Evolutionary conservation across 2,329 filamentous ascomycete species (phyloP).

Genomic region (Fusarium albosuccineum): DNA sequence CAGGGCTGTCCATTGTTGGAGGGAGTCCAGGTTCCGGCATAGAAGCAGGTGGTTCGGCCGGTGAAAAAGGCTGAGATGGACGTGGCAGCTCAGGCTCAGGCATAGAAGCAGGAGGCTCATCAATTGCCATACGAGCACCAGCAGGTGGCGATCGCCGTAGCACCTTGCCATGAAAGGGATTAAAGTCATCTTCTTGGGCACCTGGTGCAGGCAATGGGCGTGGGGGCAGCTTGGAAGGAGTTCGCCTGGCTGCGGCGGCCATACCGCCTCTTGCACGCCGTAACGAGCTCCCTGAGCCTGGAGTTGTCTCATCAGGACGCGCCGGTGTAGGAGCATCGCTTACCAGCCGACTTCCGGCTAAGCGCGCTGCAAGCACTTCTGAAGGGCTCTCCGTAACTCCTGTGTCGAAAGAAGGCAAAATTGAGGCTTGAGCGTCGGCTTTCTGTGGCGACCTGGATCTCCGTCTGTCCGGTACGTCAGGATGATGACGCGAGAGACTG

Average conservation of each 20-base stretch:
- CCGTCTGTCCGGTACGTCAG: conserved; percentile 66
- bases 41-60: conserved; percentile 17
- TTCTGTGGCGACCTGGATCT: conserved; percentile 54
- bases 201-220: conserved; percentile 62
- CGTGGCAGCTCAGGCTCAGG: conserved; percentile 28
- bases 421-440: conserved; percentile 18
- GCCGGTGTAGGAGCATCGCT: conserved; percentile 41
- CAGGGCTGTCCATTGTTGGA: neutral
- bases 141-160: conserved; percentile 49
- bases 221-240: conserved; percentile 58
- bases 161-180: conserved; percentile 49
- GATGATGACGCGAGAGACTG: conserved; percentile 72
- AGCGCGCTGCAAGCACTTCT: conserved; percentile 49
- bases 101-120: conserved; percentile 31
- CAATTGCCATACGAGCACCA: conserved; percentile 34
- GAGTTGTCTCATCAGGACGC: conserved; percentile 23
- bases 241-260: conserved; percentile 54
- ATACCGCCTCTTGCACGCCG: conserved; percentile 48
- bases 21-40: conserved; percentile 22
- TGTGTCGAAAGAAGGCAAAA: conserved; percentile 34
- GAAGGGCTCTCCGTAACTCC: conserved; percentile 43
- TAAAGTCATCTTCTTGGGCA: conserved; percentile 46
- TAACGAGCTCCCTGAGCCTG: conserved; percentile 30
- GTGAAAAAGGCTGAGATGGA: conserved; percentile 11
- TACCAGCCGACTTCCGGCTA: conserved; percentile 43